A percentile compares a stretch with the other conserved stretches of the same genome.
phyloP scores from a whole-genome alignment of 2,329 filamentous ascomycete genomes.

The Epichloe sp. region DNA sequence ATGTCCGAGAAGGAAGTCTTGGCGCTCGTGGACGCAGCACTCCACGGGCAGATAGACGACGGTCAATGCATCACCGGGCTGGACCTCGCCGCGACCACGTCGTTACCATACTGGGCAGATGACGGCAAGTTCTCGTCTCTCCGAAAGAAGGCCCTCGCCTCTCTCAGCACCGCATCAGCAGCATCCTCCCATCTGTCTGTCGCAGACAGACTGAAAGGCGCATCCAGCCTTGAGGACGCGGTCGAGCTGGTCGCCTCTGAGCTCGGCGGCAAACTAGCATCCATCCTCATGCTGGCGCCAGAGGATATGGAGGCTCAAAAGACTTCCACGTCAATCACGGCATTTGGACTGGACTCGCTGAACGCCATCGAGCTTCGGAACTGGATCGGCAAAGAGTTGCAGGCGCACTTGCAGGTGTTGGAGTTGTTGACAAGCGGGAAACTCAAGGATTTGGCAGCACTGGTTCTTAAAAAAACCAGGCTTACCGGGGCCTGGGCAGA shows the following conservation, averaged over 20 bases:
- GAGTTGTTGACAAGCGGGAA: constrained; percentile 40
- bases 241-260: constrained; percentile 12
- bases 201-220: constrained; percentile 8
- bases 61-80: constrained; percentile 42
- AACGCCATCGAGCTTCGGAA: constrained; percentile 40
- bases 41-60: constrained; percentile 28
- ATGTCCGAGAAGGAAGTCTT: constrained; percentile 41
- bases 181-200: constrained; percentile 4
- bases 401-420: constrained; percentile 35
- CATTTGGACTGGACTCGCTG: constrained; percentile 30
- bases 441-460: constrained; percentile 11
- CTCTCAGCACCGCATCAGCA: background rate
- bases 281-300: constrained; percentile 18
- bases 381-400: constrained; percentile 33
- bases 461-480: constrained; percentile 15
- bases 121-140: constrained; percentile 43
- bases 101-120: constrained; percentile 37
- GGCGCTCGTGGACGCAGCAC: constrained; percentile 37
- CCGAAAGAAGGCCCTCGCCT: constrained; percentile 21
- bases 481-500: constrained; percentile 10
- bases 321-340: constrained; percentile 11
- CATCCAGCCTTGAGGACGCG: constrained; percentile 10
- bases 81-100: constrained; percentile 20
- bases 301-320: constrained; percentile 13
- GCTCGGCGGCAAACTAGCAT: constrained; percentile 19